These are phyloP conservation scores for Dryas octopetala DNA, from an alignment of 306 rosid genomes.

Conservation along the genomic window DNA sequence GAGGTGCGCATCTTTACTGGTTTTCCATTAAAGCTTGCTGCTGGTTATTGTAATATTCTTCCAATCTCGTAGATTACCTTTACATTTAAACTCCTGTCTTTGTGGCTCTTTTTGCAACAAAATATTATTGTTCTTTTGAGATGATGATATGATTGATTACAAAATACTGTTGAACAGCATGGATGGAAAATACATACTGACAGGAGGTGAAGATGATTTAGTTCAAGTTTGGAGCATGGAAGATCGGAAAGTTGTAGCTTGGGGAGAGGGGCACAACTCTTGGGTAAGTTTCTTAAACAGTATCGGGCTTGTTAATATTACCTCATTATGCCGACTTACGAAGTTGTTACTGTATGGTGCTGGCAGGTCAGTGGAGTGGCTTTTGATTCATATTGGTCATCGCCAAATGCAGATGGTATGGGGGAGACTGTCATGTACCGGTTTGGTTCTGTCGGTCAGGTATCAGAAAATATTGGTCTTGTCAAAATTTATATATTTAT, in stretches of 20 bases:
- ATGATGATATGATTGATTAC: conserved; percentile 17
- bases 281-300: conserved; percentile 67
- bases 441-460: conserved; percentile 99
- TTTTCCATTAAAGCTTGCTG: conserved; percentile 22
- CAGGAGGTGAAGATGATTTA: conserved; percentile 99
- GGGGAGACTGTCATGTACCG: conserved; percentile 79
- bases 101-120: background rate
- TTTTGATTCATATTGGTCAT: conserved; percentile 93
- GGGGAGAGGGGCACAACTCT: conserved; percentile 99
- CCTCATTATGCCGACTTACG: conserved; percentile 10
- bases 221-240: conserved; percentile 99
- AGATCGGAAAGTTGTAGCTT: conserved; percentile 95
- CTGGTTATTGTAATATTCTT: conserved; percentile 12
- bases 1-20: conserved; percentile 57
- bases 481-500: background rate
- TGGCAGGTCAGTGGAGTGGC: conserved; percentile 96
- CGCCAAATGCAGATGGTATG: conserved; percentile 76
- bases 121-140: conserved; percentile 4
- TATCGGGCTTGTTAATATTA: conserved; percentile 6
- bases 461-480: conserved; percentile 21
- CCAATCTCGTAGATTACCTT: conserved; percentile 15
- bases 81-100: background rate
- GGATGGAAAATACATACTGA: conserved; percentile 92
- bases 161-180: conserved; percentile 43
- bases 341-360: conserved; percentile 26